These are phyloP conservation scores for Aspergillus fumigatiaffinis DNA, from an alignment of 2,329 filamentous ascomycete species.

Conservation along the genomic window DNA sequence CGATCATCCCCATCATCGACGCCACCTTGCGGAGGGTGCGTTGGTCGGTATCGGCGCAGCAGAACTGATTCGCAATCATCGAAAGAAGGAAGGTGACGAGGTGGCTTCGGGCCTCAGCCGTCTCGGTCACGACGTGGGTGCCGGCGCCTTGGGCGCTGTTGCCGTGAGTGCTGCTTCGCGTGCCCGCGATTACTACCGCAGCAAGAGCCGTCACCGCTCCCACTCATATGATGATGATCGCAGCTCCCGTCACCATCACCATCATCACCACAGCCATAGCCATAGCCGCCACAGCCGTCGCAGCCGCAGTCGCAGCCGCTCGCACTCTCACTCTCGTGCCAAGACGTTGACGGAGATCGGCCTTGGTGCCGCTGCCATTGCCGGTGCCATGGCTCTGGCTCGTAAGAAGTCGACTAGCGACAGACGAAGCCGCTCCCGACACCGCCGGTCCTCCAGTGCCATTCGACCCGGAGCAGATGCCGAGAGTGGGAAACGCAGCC, in stretches of 20 bases:
- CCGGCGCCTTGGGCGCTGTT: slow-evolving; percentile 58
- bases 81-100: slow-evolving; percentile 54
- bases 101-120: slow-evolving; percentile 49
- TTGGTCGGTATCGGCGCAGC: slow-evolving; percentile 59
- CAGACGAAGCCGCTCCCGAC: slow-evolving; percentile 46
- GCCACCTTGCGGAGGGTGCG: slow-evolving; percentile 60
- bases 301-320: slow-evolving; percentile 42
- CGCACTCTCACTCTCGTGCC: slow-evolving; percentile 45
- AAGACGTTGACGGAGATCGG: slow-evolving; percentile 52
- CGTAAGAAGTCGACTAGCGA: slow-evolving; percentile 50
- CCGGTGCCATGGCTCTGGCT: slow-evolving; percentile 57
- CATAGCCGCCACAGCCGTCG: slow-evolving; percentile 26
- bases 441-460: slow-evolving; percentile 33
- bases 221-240: slow-evolving; percentile 40
- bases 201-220: slow-evolving; percentile 42
- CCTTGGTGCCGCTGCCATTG: slow-evolving; percentile 55
- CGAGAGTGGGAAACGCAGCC: slow-evolving; percentile 30
- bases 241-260: slow-evolving; percentile 31
- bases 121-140: slow-evolving; percentile 51
- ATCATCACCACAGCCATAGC: slow-evolving; percentile 22
- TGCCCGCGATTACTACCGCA: slow-evolving; percentile 47
- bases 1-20: slow-evolving; percentile 49
- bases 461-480: slow-evolving; percentile 18
- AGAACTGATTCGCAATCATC: slow-evolving; percentile 56
- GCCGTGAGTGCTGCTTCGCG: slow-evolving; percentile 56